Percentiles rank a stretch among this genome's conserved stretches.
Evolutionary conservation across 1,284 basidiomycete genomes (phyloP).

Genomic region (Phlebopus sp.): DNA sequence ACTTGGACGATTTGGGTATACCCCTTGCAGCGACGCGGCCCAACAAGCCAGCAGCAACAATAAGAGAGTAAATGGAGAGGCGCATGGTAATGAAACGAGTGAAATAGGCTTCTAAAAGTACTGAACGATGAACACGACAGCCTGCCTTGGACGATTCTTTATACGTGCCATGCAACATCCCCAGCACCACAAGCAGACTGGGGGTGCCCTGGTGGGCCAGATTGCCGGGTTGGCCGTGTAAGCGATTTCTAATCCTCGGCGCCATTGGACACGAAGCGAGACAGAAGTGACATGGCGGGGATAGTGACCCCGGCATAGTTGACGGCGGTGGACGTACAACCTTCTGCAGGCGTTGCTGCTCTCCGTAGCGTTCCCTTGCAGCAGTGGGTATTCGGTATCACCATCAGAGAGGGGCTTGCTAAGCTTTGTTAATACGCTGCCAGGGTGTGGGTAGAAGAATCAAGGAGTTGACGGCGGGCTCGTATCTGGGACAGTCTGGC

Average conservation of each 20-base stretch:
- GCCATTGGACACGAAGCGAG: not conserved
- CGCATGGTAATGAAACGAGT: not conserved
- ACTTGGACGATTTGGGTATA: not conserved
- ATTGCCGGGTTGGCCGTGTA: not conserved
- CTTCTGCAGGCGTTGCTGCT: too few relatives aligned
- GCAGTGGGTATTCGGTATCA: too few relatives aligned
- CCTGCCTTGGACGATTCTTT: not conserved
- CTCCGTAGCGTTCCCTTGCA: too few relatives aligned
- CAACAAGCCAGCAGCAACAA: not conserved
- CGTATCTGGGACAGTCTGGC: too few relatives aligned
- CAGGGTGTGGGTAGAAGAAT: not conserved
- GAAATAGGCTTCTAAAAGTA: not conserved
- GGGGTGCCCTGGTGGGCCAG: not conserved
- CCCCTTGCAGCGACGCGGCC: not conserved
- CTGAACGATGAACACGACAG: too few relatives aligned
- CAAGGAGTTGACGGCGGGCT: too few relatives aligned
- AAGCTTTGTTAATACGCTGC: not conserved
- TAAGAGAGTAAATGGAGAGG: not conserved
- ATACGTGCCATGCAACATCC: not conserved
- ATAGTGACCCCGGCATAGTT: too few relatives aligned
- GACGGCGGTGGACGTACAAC: too few relatives aligned
- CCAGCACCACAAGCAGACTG: too few relatives aligned
- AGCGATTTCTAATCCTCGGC: not conserved
- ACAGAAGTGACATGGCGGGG: not conserved
- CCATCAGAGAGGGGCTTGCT: too few relatives aligned